Conservation (phyloP, 331 rosid genomes). For the Pyrus hybrid region DNA sequence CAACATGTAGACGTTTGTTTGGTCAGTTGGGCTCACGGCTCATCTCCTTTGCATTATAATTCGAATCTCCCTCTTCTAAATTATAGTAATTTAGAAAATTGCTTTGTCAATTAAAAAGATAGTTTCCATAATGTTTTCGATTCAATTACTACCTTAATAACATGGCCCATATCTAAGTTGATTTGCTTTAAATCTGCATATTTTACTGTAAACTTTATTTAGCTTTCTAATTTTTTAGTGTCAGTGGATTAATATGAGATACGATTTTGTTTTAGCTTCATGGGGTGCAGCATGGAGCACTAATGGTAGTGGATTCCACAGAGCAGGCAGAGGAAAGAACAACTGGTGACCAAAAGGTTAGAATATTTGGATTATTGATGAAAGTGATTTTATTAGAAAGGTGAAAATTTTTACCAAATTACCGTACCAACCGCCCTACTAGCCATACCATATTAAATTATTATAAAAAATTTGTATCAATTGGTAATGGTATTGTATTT, state of each 20-base stretch:
- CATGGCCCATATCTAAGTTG: not conserved
- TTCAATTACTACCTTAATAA: not conserved
- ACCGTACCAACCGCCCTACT: too few relatives aligned
- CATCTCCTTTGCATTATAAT: too few relatives aligned
- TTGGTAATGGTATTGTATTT: too few relatives aligned
- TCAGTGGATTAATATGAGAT: not conserved
- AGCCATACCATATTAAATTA: too few relatives aligned
- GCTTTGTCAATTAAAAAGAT: not conserved
- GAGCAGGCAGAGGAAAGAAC: slow-evolving; percentile 39
- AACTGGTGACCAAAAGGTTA: slow-evolving; percentile 61
- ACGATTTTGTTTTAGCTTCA: slow-evolving; percentile 30
- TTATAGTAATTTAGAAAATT: too few relatives aligned
- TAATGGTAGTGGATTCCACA: slow-evolving; percentile 53
- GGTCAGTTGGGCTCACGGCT: too few relatives aligned
- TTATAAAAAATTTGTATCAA: too few relatives aligned
- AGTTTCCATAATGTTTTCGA: not conserved
- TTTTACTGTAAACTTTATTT: not conserved
- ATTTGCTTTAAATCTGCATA: not conserved
- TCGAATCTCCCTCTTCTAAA: not conserved
- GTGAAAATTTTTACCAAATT: too few relatives aligned
- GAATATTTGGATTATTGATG: not conserved
- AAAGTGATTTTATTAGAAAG: not conserved
- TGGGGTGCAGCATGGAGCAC: slow-evolving; percentile 40
- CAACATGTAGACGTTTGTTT: too few relatives aligned
- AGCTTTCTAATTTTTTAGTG: not conserved